These are phyloP conservation scores for Ceratorhiza oryzae-sativae DNA, from an alignment of 1,284 basidiomycete genomes.

Conservation along the genomic window DNA sequence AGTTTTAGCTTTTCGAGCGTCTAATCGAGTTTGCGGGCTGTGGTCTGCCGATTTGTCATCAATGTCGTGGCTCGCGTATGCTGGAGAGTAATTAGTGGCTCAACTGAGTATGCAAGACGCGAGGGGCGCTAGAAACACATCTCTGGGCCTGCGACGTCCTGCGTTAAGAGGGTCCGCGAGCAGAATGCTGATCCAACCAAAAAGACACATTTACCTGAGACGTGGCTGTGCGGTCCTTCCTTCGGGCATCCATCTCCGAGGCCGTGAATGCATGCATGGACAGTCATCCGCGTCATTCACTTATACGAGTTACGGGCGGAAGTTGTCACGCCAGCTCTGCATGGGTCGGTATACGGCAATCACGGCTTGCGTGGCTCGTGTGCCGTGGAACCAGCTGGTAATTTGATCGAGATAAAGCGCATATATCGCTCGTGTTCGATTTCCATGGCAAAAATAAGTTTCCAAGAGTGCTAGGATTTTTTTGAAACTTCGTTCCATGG, in stretches of 20 bases:
- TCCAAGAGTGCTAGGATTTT: background rate
- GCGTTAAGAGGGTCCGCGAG: background rate
- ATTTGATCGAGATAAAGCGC: background rate
- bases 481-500: background rate
- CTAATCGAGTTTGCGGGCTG: slow-evolving; percentile 23
- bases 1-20: slow-evolving; percentile 25
- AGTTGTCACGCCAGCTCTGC: too few relatives aligned
- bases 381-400: background rate
- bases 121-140: background rate
- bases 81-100: slow-evolving; percentile 1
- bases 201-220: background rate
- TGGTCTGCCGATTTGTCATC: background rate
- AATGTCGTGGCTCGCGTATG: background rate
- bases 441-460: background rate
- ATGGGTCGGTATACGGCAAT: too few relatives aligned
- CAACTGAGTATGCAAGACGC: background rate
- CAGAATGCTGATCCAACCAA: slow-evolving; percentile 7
- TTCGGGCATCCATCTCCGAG: slow-evolving; percentile 22
- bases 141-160: background rate
- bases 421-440: background rate
- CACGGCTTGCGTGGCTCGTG: background rate
- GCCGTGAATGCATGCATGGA: background rate
- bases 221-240: slow-evolving; percentile 2
- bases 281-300: background rate
- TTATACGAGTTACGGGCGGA: too few relatives aligned